Percentiles rank a stretch among this genome's conserved stretches.
phyloP scores from a whole-genome alignment of 345 rosid genomes.

The Rhizophora apiculata region DNA sequence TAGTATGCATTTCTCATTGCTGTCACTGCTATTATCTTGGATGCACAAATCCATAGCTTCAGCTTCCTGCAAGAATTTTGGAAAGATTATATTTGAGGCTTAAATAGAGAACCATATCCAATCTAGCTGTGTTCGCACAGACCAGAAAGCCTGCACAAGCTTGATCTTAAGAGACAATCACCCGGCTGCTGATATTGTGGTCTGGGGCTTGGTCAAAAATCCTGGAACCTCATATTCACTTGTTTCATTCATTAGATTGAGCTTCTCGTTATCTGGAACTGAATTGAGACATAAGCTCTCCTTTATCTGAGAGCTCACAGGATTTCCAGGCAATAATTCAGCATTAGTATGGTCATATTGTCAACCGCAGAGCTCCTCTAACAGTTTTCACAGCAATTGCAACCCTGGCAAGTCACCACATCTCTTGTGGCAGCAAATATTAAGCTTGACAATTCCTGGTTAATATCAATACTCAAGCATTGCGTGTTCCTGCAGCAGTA shows the following conservation, averaged over 20 bases:
- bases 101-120: too few species aligned
- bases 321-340: conserved; percentile 21
- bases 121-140: neutral
- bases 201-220: neutral
- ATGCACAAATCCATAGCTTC: conserved; percentile 14
- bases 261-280: conserved; percentile 3
- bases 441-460: conserved; percentile 36
- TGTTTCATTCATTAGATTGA: conserved; percentile 14
- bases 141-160: neutral
- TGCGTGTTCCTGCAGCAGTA: conserved; percentile 13
- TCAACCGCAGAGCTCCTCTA: conserved; percentile 27
- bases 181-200: neutral
- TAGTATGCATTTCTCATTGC: neutral
- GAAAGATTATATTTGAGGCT: too few species aligned
- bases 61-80: neutral
- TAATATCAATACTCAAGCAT: conserved; percentile 24
- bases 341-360: conserved; percentile 29
- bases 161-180: neutral
- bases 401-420: conserved; percentile 41
- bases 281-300: conserved; percentile 14
- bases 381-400: conserved; percentile 21
- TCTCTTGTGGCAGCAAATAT: conserved; percentile 44
- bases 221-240: conserved; percentile 10
- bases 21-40: conserved; percentile 6
- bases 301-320: conserved; percentile 16